Base-by-base conservation (phyloP, 1,139 yeast species). In the Nakaseomyces glabratus region DNA sequence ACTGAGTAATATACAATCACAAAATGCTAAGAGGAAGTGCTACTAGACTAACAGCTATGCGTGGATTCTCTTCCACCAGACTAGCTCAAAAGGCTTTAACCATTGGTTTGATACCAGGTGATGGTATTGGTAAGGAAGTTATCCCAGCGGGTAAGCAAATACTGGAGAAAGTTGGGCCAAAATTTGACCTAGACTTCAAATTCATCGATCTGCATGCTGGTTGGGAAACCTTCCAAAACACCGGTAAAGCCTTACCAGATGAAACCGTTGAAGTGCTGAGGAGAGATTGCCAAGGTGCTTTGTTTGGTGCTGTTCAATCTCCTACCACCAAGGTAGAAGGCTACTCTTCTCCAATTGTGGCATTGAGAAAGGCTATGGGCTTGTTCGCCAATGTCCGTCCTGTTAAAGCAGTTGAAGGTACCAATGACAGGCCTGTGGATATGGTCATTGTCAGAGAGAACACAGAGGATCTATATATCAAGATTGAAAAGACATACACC, bases 381-480 rank as follows among this genome's bases (percentile, higher is more conserved):
- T 70, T 90, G 40, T 90, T 82, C 58, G 98, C 98, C 55, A 90
- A 90, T 52, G 95, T 90, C 34, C 82, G 98, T 62, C 98, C 98
- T 5, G 97, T 90, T 46, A 88, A 88, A 66, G 80, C 93, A 31
- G 96, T 88, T 26, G 78, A 72, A 35, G 90, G 90, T 35, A 70
- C 75, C 38, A 77, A 77, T 38, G 68, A 63, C 41, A 77, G 88
- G 65, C 90, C 93, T 24, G 95, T 88, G 35, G 98, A 90, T 60
- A 79, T 90, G 82, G 95, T 93, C 33, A 90, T 90, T 59, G 98
- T 90, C 30, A 82, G 98, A 61, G 98, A 90, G 66, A 90, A 90
- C 68, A 90, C 98, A 41, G 98, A 90, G 66, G 98, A 90, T 62
- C 71, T 88, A 51, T 90, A 90, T 65, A 79, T 90, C 61, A 90